Evolutionary conservation across 2,329 filamentous ascomycete genomes (phyloP).

Genomic region (Didymella pinodella): DNA sequence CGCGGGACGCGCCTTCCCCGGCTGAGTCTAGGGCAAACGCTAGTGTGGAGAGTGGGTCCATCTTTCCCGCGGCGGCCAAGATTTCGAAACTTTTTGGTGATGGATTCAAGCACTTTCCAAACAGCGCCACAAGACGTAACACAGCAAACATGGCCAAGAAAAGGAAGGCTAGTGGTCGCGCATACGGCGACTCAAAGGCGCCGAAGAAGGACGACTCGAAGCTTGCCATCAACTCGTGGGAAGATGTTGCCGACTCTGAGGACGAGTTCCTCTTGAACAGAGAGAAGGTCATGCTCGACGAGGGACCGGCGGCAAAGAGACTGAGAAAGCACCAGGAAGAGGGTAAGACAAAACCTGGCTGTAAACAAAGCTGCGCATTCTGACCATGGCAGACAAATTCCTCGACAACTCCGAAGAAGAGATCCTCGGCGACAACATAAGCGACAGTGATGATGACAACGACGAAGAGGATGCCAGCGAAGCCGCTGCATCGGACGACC

Average conservation of each 20-base stretch:
- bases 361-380: neutral
- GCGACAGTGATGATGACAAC: constrained; percentile 57
- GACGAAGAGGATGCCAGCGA: constrained; percentile 47
- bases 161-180: constrained; percentile 71
- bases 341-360: constrained; percentile 49
- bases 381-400: constrained; percentile 57
- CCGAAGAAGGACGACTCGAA: constrained; percentile 58
- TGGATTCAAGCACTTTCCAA: constrained; percentile 4
- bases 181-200: constrained; percentile 47
- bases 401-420: constrained; percentile 70
- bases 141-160: constrained; percentile 60
- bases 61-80: constrained; percentile 40
- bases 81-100: constrained; percentile 30
- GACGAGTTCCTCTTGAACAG: constrained; percentile 90
- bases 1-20: constrained; percentile 8
- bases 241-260: constrained; percentile 91
- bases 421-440: constrained; percentile 62
- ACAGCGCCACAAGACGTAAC: constrained; percentile 16
- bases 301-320: constrained; percentile 80
- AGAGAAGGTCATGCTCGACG: constrained; percentile 86
- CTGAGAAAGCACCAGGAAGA: constrained; percentile 75
- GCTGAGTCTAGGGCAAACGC: constrained; percentile 2
- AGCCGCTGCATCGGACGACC: constrained; percentile 37
- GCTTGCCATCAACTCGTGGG: constrained; percentile 67
- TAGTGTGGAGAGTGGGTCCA: constrained; percentile 17